Evolutionary conservation across 345 rosid species (phyloP).

Genomic region (Aquilaria malaccensis): DNA sequence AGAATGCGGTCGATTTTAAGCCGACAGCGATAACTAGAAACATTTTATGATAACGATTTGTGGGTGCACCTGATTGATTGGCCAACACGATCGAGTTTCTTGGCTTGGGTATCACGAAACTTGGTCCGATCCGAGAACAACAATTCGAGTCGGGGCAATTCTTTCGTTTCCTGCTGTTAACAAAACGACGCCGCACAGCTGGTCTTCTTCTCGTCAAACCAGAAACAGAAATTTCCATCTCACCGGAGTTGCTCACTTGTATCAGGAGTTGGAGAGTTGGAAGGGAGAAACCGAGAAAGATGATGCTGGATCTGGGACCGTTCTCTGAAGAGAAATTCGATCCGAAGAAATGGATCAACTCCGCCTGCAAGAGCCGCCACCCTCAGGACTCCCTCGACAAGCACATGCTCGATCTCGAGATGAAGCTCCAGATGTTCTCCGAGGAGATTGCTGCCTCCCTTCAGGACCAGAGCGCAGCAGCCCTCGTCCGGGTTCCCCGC

Average conservation of each 20-base stretch:
- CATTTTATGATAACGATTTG: too few relatives aligned
- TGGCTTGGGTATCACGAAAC: too few relatives aligned
- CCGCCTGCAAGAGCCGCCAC: slow-evolving; percentile 73
- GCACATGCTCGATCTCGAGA: slow-evolving; percentile 91
- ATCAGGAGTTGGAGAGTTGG: neutral
- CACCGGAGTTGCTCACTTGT: neutral
- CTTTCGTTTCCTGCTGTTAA: neutral
- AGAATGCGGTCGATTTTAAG: slow-evolving; percentile 17
- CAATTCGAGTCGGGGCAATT: neutral
- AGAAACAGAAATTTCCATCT: neutral
- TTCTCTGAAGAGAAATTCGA: slow-evolving; percentile 96
- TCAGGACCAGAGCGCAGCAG: slow-evolving; percentile 83
- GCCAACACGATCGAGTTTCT: too few relatives aligned
- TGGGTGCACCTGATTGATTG: too few relatives aligned
- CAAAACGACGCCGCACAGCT: neutral
- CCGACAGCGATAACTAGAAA: neutral
- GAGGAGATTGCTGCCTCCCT: slow-evolving; percentile 97
- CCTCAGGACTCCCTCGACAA: slow-evolving; percentile 83
- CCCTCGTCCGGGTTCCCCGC: slow-evolving; percentile 93
- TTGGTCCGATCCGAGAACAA: too few relatives aligned
- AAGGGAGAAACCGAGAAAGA: slow-evolving; percentile 9
- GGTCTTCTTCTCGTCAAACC: neutral
- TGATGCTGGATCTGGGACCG: slow-evolving; percentile 94
- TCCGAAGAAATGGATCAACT: slow-evolving; percentile 91
- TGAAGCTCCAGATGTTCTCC: slow-evolving; percentile 97